A percentile compares a stretch with the other conserved stretches of the same genome.
phyloP scores from a whole-genome alignment of 495 filamentous ascomycete species.

The Penicillium alfredii region DNA sequence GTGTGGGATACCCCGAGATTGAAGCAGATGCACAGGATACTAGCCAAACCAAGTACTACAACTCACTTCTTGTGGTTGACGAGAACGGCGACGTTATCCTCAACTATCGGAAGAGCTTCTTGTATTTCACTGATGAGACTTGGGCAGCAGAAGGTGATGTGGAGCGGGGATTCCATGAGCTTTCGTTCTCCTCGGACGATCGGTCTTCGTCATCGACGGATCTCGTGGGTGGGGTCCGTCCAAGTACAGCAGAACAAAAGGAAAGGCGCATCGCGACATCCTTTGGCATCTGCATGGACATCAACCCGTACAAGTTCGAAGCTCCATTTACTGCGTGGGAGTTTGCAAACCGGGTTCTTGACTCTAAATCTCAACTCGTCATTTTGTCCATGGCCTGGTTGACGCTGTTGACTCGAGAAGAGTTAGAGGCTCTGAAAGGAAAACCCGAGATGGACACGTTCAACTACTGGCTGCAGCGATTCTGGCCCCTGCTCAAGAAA shows the following conservation, averaged over 20 bases:
- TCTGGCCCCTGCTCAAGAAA: constrained; percentile 62
- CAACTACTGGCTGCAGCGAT: constrained; percentile 81
- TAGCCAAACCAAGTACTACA: constrained; percentile 55
- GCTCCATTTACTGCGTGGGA: constrained; percentile 76
- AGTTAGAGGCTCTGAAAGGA: constrained; percentile 36
- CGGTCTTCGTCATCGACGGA: background rate
- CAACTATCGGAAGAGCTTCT: constrained; percentile 84
- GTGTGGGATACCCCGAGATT: constrained; percentile 83
- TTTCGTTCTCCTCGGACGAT: constrained; percentile 22
- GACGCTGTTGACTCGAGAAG: constrained; percentile 46
- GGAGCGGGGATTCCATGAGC: constrained; percentile 44
- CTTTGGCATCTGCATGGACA: constrained; percentile 82
- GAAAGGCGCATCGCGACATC: constrained; percentile 48
- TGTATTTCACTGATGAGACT: constrained; percentile 87
- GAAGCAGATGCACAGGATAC: constrained; percentile 9
- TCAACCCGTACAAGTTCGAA: constrained; percentile 68
- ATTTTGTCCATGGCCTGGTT: constrained; percentile 89
- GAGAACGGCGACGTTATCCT: constrained; percentile 61
- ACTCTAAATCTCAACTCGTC: constrained; percentile 60
- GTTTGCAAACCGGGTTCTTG: constrained; percentile 74
- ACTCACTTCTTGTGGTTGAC: constrained; percentile 76
- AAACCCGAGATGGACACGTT: constrained; percentile 76
- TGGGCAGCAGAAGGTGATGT: constrained; percentile 76
- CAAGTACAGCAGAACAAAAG: too few relatives aligned
- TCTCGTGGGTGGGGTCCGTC: constrained; percentile 1